These are phyloP conservation scores for Kazachstania kunashirensis DNA, from an alignment of 805 yeast species.

Conservation along the genomic window DNA sequence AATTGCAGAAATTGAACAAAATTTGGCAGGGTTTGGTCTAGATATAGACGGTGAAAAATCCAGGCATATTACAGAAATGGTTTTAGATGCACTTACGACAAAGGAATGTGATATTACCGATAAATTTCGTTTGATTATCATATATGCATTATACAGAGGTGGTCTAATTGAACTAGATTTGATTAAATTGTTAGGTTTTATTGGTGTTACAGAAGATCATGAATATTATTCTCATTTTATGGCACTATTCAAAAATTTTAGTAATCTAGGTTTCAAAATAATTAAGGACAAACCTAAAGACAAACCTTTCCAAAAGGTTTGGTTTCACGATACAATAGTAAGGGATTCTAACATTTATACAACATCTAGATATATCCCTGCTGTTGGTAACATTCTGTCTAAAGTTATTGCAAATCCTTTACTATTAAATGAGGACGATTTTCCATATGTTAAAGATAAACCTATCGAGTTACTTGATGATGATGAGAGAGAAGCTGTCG, in stretches of 20 bases:
- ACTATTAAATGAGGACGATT: slow-evolving; percentile 40
- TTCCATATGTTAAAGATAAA: slow-evolving; percentile 69
- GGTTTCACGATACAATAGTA: slow-evolving; percentile 42
- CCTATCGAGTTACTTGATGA: slow-evolving; percentile 42
- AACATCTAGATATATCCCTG: slow-evolving; percentile 68
- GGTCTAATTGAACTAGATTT: slow-evolving; percentile 72
- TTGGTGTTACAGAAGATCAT: slow-evolving; percentile 32
- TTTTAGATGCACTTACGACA: slow-evolving; percentile 46
- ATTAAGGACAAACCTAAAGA: slow-evolving; percentile 35
- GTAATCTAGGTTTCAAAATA: slow-evolving; percentile 48
- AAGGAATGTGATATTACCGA: slow-evolving; percentile 47
- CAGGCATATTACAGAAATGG: slow-evolving; percentile 49
- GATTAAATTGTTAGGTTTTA: slow-evolving; percentile 54
- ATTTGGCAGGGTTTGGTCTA: slow-evolving; percentile 61
- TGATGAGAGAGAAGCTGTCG: slow-evolving; percentile 29
- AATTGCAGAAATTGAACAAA: slow-evolving; percentile 79
- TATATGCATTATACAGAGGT: slow-evolving; percentile 73
- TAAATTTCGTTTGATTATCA: slow-evolving; percentile 61
- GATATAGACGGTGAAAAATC: slow-evolving; percentile 57
- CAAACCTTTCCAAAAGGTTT: slow-evolving; percentile 39
- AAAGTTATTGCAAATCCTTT: slow-evolving; percentile 43
- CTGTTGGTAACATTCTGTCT: slow-evolving; percentile 48
- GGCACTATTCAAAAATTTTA: slow-evolving; percentile 48
- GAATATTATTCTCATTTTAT: slow-evolving; percentile 37
- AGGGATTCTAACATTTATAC: slow-evolving; percentile 36